Conservation (phyloP, 1,284 basidiomycete genomes). For the Trichosporon coremiiforme region DNA sequence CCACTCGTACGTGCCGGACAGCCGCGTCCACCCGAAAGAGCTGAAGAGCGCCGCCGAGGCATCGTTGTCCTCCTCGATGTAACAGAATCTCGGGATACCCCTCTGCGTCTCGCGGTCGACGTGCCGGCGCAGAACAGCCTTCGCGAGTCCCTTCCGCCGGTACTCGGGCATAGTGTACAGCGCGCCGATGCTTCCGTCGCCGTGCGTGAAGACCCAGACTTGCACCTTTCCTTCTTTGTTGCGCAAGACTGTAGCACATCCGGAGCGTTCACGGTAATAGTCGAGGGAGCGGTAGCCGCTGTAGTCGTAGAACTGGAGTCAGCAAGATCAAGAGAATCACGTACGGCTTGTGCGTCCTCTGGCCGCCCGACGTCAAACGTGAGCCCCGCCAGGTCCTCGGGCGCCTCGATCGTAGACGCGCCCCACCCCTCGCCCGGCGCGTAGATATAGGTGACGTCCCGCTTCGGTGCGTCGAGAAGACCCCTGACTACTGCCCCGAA, state of each 20-base stretch:
- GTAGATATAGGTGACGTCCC: neutral
- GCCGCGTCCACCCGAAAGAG: constrained; percentile 31
- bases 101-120: constrained; percentile 19
- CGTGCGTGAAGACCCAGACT: constrained; percentile 37
- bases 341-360: constrained; percentile 31
- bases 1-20: neutral
- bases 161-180: constrained; percentile 35
- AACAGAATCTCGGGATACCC: constrained; percentile 25
- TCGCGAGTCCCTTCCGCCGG: constrained; percentile 38
- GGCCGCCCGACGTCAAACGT: constrained; percentile 24
- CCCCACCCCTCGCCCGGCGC: neutral
- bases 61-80: constrained; percentile 32
- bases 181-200: constrained; percentile 37
- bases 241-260: constrained; percentile 31
- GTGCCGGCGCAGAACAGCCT: constrained; percentile 30
- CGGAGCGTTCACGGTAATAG: constrained; percentile 32
- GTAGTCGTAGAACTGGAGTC: constrained; percentile 24
- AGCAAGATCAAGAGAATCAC: neutral
- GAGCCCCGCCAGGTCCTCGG: constrained; percentile 16
- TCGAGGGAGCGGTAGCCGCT: constrained; percentile 24
- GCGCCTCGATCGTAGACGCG: neutral
- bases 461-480: neutral
- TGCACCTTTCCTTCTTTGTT: neutral
- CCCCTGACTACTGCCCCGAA: neutral
- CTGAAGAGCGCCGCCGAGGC: constrained; percentile 33